Conservation (phyloP, 78 protist genomes). For the slime mould (Dictyostelium discoideum) region DNA sequence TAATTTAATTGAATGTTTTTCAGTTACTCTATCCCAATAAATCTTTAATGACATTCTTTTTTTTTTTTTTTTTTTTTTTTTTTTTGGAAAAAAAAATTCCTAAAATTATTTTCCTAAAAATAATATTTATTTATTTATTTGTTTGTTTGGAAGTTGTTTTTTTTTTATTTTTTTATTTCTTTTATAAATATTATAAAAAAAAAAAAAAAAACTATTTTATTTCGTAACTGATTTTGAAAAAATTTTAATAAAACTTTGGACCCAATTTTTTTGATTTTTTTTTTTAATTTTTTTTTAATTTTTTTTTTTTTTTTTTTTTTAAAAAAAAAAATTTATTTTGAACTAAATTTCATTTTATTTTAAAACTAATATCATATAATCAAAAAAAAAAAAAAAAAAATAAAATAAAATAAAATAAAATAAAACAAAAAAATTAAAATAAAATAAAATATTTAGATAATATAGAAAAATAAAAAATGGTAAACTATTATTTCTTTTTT, state of each 20-base stretch:
- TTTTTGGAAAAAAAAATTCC: neutral
- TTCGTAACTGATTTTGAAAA: neutral
- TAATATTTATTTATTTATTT: neutral
- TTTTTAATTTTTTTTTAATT: neutral
- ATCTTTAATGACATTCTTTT: conserved; percentile 50
- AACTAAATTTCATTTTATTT: neutral
- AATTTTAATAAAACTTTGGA: neutral
- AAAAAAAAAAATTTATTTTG: neutral
- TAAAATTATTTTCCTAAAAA: too few relatives aligned
- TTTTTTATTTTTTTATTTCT: neutral
- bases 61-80: neutral
- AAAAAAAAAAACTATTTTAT: neutral
- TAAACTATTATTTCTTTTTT: neutral
- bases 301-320: neutral
- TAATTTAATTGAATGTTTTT: conserved; percentile 37
- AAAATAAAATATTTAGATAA: too few relatives aligned
- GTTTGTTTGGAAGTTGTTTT: neutral
- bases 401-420: neutral
- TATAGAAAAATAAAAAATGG: too few relatives aligned
- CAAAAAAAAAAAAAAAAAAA: neutral
- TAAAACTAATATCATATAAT: neutral
- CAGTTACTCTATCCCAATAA: conserved; percentile 68
- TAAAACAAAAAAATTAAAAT: neutral
- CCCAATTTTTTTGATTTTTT: neutral
- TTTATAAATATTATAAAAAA: neutral